Conservation (phyloP, 306 rosid genomes). For the Prunus davidiana region DNA sequence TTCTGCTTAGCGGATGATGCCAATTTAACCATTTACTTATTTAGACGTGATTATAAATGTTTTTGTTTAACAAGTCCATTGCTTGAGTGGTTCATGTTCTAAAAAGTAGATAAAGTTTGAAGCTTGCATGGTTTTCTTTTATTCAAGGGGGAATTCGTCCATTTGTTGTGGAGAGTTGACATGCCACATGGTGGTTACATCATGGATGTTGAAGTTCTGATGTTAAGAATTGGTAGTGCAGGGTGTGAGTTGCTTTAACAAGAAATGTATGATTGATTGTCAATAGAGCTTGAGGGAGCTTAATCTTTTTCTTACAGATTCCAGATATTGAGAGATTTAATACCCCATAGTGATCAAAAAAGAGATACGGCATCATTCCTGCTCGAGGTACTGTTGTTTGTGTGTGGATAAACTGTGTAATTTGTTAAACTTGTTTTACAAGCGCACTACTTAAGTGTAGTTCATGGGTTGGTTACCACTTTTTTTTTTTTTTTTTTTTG, state of each 20-base stretch:
- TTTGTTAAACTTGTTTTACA: background rate
- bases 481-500: background rate
- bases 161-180: background rate
- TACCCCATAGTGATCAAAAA: conserved; percentile 95
- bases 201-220: conserved; percentile 1
- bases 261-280: conserved; percentile 6
- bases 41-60: background rate
- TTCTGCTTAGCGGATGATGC: background rate
- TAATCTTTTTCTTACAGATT: conserved; percentile 56
- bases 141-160: conserved; percentile 9
- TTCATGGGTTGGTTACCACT: background rate
- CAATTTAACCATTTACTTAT: conserved; percentile 8
- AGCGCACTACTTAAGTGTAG: background rate
- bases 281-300: conserved; percentile 23
- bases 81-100: conserved; percentile 1
- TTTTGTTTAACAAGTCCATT: conserved; percentile 11
- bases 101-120: conserved; percentile 1
- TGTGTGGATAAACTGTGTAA: conserved; percentile 5
- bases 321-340: conserved; percentile 97
- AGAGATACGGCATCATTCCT: conserved; percentile 95
- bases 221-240: background rate
- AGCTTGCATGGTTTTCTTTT: conserved; percentile 11
- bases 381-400: conserved; percentile 60
- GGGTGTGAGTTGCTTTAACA: background rate
- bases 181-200: background rate